phyloP scores from a whole-genome alignment of 2,329 filamentous ascomycete species.

The Cylindrodendrum hubeiense region DNA sequence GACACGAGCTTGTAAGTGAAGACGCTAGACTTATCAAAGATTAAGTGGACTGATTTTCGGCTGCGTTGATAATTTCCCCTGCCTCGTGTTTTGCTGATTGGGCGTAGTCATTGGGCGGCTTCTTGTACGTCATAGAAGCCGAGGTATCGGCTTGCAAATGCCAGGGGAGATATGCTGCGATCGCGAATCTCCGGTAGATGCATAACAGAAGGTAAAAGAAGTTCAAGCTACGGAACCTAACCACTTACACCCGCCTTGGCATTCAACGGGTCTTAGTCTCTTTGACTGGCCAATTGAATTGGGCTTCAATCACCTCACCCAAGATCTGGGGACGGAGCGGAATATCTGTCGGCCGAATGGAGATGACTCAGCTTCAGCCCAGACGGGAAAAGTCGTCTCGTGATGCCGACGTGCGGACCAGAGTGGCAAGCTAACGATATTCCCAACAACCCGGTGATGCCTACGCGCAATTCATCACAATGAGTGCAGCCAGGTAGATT shows the following conservation, averaged over 20 bases:
- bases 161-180: not conserved
- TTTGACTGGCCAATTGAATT: slow-evolving; percentile 22
- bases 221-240: not conserved
- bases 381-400: slow-evolving; percentile 42
- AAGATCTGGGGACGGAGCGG: slow-evolving; percentile 29
- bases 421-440: slow-evolving; percentile 44
- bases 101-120: no score
- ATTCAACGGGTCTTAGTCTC: not conserved
- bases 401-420: slow-evolving; percentile 46
- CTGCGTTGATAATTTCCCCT: not conserved
- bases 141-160: not conserved
- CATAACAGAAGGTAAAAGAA: slow-evolving; percentile 1
- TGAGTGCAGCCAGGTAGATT: slow-evolving; percentile 43
- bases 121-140: not conserved
- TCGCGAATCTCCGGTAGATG: not conserved
- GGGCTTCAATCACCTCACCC: slow-evolving; percentile 8
- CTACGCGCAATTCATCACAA: slow-evolving; percentile 43
- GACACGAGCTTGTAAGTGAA: not conserved
- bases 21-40: not conserved
- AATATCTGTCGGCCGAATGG: slow-evolving; percentile 37
- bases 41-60: not conserved
- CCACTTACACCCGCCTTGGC: slow-evolving; percentile 1
- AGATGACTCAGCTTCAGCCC: slow-evolving; percentile 42
- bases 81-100: not conserved
- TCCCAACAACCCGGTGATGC: slow-evolving; percentile 35